These are phyloP conservation scores for Tylopilus subfusipes DNA, from an alignment of 768 basidiomycete species.

Conservation along the genomic window DNA sequence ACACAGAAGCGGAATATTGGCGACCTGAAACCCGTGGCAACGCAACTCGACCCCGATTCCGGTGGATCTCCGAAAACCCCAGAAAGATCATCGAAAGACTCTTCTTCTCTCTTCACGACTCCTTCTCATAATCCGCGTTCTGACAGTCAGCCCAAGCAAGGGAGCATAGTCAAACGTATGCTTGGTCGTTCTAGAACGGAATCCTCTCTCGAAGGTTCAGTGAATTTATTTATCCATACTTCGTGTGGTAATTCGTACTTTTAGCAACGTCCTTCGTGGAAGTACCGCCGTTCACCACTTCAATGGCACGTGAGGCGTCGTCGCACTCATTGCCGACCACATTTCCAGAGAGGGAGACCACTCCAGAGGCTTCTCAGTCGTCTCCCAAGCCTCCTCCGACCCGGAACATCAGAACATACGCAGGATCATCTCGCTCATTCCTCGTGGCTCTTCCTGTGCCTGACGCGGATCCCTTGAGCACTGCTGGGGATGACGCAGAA, in stretches of 20 bases:
- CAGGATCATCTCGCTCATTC: conserved; percentile 77
- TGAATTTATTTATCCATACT: neutral
- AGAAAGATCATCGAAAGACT: conserved; percentile 33
- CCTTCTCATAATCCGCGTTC: conserved; percentile 21
- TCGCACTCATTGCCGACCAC: conserved; percentile 23
- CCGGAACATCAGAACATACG: conserved; percentile 61
- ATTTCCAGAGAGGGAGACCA: conserved; percentile 23
- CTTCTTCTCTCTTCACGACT: conserved; percentile 35
- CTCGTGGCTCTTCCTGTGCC: conserved; percentile 55
- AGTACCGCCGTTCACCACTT: neutral
- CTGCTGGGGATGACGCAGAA: conserved; percentile 47
- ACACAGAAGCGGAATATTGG: neutral
- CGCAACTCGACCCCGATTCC: neutral
- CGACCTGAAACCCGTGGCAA: neutral
- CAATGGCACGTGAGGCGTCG: conserved; percentile 21
- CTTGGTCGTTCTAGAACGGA: conserved; percentile 66
- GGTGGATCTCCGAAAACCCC: conserved; percentile 7
- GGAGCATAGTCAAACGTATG: conserved; percentile 63
- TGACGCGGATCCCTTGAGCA: conserved; percentile 23
- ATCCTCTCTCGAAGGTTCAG: conserved; percentile 39
- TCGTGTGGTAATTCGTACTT: neutral
- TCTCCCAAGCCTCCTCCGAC: conserved; percentile 26
- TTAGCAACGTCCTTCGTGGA: conserved; percentile 2
- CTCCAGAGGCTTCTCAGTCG: conserved; percentile 24
- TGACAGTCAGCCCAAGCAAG: conserved; percentile 34